A percentile compares a stretch with the other conserved stretches of the same genome.
phyloP scores from a whole-genome alignment of 169 alveolate genomes.

The Ichthyophthirius multifiliis region DNA sequence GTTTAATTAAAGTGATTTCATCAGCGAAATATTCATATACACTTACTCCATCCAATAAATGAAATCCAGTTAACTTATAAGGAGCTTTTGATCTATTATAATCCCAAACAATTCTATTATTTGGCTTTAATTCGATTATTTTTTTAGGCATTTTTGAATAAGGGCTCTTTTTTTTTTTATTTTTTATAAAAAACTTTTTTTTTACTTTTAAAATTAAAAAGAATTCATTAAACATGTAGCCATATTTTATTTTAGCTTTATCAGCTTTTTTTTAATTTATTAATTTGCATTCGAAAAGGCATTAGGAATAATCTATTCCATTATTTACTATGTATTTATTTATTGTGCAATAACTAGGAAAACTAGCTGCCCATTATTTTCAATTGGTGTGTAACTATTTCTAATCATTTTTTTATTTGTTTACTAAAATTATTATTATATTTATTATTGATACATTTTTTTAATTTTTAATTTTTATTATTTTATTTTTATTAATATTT shows the following conservation, averaged over 20 bases:
- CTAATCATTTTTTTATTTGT: no score
- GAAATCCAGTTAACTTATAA: background rate
- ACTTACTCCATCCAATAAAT: background rate
- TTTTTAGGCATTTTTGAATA: conserved; percentile 3
- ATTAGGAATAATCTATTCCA: conserved; percentile 5
- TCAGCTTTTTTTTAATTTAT: background rate
- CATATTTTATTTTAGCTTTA: background rate
- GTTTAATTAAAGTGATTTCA: background rate
- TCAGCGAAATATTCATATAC: conserved; percentile 2
- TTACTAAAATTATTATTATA: no score
- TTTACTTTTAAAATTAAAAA: background rate
- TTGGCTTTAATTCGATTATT: background rate
- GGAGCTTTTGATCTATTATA: background rate
- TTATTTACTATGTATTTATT: background rate
- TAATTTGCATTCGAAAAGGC: background rate
- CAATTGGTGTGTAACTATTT: background rate
- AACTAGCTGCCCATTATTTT: background rate
- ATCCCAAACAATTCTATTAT: conserved; percentile 8
- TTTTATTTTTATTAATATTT: no score
- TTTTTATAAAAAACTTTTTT: background rate
- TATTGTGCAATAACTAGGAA: background rate
- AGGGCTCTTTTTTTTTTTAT: background rate
- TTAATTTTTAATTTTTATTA: no score
- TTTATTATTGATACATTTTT: no score
- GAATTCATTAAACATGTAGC: conserved; percentile 4